These are phyloP conservation scores for Penicillium sclerotiorum DNA, from an alignment of 2,329 filamentous ascomycete genomes.

Conservation along the genomic window DNA sequence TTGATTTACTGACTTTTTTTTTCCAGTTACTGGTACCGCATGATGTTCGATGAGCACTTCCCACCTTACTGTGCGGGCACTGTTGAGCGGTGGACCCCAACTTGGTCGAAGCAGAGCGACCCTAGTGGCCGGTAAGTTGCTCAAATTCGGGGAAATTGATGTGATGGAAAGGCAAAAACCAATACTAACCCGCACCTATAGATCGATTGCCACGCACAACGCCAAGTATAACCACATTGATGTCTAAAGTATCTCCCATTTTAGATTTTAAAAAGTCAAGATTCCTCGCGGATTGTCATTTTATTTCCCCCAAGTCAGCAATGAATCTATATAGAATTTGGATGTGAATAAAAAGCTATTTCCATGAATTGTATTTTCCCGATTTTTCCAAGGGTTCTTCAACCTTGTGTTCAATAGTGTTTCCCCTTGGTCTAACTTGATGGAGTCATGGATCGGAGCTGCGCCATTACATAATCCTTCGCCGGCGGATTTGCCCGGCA, in stretches of 20 bases:
- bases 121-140: conserved; percentile 78
- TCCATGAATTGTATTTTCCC: neutral
- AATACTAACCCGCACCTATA: conserved; percentile 39
- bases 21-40: conserved; percentile 87
- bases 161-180: neutral
- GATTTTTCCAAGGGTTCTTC: too few relatives aligned
- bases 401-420: too few relatives aligned
- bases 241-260: conserved; percentile 32
- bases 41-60: conserved; percentile 99
- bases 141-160: neutral
- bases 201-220: conserved; percentile 75
- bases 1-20: conserved; percentile 19
- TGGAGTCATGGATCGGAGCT: too few relatives aligned
- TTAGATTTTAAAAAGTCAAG: conserved; percentile 26
- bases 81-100: conserved; percentile 95
- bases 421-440: too few relatives aligned
- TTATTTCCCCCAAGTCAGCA: too few relatives aligned
- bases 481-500: conserved; percentile 42
- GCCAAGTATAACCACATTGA: conserved; percentile 66
- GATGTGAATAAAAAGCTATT: conserved; percentile 1
- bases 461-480: neutral
- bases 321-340: conserved; percentile 10
- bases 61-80: conserved; percentile 87
- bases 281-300: conserved; percentile 16
- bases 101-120: conserved; percentile 95